These are phyloP conservation scores for Cladosporium sp. DNA, from an alignment of 2,329 filamentous ascomycete genomes.

Conservation along the genomic window DNA sequence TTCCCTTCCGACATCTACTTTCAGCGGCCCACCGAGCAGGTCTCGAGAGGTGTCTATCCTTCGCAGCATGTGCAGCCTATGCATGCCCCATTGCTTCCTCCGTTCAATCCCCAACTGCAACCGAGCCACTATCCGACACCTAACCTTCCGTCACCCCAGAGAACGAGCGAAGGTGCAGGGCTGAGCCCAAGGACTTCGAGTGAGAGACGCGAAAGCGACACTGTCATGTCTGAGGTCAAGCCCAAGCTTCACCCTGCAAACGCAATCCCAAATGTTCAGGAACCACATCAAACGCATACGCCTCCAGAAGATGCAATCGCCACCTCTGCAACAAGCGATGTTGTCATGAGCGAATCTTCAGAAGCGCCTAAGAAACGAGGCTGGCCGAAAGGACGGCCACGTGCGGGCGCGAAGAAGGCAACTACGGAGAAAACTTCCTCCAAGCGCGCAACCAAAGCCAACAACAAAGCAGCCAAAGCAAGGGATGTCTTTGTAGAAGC, in stretches of 20 bases:
- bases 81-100: slow-evolving; percentile 29
- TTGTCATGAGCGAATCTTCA: slow-evolving; percentile 26
- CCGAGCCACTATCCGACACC: slow-evolving; percentile 17
- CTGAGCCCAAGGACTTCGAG: slow-evolving; percentile 17
- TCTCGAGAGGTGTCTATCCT: slow-evolving; percentile 2
- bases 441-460: slow-evolving; percentile 37
- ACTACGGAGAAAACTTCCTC: slow-evolving; percentile 26
- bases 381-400: slow-evolving; percentile 50
- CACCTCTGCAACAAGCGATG: slow-evolving; percentile 27
- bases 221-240: not conserved
- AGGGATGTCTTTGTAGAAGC: slow-evolving; percentile 15
- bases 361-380: slow-evolving; percentile 34
- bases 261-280: not conserved
- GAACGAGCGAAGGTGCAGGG: slow-evolving; percentile 22
- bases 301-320: slow-evolving; percentile 39
- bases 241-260: not conserved
- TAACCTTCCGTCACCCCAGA: slow-evolving; percentile 28
- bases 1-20: slow-evolving; percentile 31
- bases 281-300: slow-evolving; percentile 40
- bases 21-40: slow-evolving; percentile 25
- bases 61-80: slow-evolving; percentile 35
- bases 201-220: slow-evolving; percentile 11
- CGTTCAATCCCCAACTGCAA: slow-evolving; percentile 30
- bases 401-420: slow-evolving; percentile 40
- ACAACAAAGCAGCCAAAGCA: slow-evolving; percentile 10